Evolutionary conservation across 192 early-diverging fungal species (phyloP).

Genomic region (Phycomyces nitens): DNA sequence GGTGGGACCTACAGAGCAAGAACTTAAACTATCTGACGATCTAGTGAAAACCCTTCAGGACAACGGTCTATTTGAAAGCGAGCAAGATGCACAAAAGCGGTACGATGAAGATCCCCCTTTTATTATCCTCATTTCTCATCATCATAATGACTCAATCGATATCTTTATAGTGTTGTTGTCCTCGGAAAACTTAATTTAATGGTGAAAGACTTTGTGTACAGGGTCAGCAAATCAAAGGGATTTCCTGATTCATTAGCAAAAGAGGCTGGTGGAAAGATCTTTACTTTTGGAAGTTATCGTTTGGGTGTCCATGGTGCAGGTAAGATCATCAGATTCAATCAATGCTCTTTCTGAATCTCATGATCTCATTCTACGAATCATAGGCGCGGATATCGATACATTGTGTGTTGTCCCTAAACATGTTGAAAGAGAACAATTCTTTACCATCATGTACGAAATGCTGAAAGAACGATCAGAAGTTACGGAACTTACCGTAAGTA

Average conservation of each 20-base stretch:
- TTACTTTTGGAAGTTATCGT: conserved; percentile 95
- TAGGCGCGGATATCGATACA: conserved; percentile 97
- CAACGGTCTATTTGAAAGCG: conserved; percentile 82
- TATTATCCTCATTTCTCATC: no score
- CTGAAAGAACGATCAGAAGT: conserved; percentile 82
- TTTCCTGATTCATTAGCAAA: conserved; percentile 78
- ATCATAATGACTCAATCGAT: background rate
- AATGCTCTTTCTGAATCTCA: background rate
- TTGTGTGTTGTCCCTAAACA: conserved; percentile 90
- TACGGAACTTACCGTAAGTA: conserved; percentile 71
- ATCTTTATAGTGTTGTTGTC: conserved; percentile 67
- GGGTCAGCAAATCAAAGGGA: conserved; percentile 63
- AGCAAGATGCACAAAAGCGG: conserved; percentile 80
- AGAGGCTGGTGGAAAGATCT: conserved; percentile 93
- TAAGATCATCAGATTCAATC: conserved; percentile 26
- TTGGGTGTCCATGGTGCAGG: conserved; percentile 92
- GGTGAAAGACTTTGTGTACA: conserved; percentile 90
- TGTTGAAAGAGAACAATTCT: conserved; percentile 91
- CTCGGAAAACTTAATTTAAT: conserved; percentile 83
- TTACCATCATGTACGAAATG: conserved; percentile 81
- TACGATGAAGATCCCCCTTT: conserved; percentile 25
- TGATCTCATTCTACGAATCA: background rate
- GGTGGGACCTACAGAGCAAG: conserved; percentile 57
- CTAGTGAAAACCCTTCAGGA: conserved; percentile 67
- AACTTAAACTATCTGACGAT: conserved; percentile 62